phyloP scores from a whole-genome alignment of 2,329 filamentous ascomycete genomes.

The Colletotrichum karsti region DNA sequence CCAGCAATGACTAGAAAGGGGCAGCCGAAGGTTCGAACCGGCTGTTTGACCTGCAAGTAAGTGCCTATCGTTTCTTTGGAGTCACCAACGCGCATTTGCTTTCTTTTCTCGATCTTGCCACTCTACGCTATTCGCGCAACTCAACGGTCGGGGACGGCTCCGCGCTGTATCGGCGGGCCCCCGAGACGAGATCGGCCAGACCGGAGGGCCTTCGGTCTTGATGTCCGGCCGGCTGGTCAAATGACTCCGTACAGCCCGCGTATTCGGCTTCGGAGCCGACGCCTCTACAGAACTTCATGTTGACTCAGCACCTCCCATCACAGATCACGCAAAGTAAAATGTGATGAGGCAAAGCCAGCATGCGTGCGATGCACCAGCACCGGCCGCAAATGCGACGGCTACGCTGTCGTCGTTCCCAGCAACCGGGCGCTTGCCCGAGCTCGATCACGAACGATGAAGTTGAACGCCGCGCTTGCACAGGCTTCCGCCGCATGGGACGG shows the following conservation, averaged over 20 bases:
- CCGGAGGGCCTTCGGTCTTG: not conserved
- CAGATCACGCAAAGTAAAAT: conserved; percentile 65
- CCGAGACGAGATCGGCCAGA: not conserved
- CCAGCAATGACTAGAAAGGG: conserved; percentile 25
- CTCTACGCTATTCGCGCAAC: not conserved
- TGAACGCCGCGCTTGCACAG: conserved; percentile 17
- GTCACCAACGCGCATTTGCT: not conserved
- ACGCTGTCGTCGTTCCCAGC: conserved; percentile 37
- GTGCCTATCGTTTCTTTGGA: conserved; percentile 29
- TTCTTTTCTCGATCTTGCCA: not conserved
- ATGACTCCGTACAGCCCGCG: not conserved
- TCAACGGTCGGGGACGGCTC: not conserved
- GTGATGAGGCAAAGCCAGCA: conserved; percentile 61
- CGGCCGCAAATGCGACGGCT: conserved; percentile 65
- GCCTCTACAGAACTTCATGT: not conserved
- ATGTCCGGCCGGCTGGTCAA: no score
- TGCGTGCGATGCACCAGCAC: conserved; percentile 63
- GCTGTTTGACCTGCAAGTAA: conserved; percentile 65
- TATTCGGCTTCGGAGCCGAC: not conserved
- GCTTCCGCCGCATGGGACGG: conserved; percentile 13
- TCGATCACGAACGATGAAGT: conserved; percentile 24
- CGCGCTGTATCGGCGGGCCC: not conserved
- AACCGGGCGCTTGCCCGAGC: conserved; percentile 23
- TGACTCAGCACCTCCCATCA: not conserved
- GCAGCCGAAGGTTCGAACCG: conserved; percentile 51